Evolutionary conservation across 2,329 filamentous ascomycete species (phyloP), one percentile per base, ranked within the genome.

Genomic region (Immersiporthe knoxdaviesiana): DNA sequence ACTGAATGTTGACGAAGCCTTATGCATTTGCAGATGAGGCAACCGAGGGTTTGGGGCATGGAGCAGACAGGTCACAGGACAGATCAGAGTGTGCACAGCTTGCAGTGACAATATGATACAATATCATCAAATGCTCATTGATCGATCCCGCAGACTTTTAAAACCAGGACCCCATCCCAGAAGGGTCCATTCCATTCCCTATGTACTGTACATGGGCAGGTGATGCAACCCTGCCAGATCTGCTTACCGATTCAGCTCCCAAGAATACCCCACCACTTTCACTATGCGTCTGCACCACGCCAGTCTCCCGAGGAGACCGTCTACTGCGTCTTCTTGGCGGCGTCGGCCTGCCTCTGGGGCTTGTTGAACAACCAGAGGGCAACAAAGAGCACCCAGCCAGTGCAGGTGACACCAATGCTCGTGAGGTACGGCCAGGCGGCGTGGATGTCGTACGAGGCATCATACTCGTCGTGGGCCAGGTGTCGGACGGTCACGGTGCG

Each of bases 401-500:
- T 85, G 67, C 97, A 87, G 2, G 97, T 97, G 63, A 91, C 90
- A 78, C 88, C 92, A 71, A 98, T 92, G 70, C 96, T 95, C 0
- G 90, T 87, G 77, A 99, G 92, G 93, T 95, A 98, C 14, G 95
- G 93, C 92, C 93, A 98, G 3, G 94, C 95, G 56, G 91, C 94
- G 71, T 88, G 92, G 78, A 99, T 99, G 77, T 87, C 88, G 83
- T 90, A 98, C 80, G 92, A 97, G 75, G 96, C 88, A 41, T 94
- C 92, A 88, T 92, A 99, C 84, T 99, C 96, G 79, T 99, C 91
- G 84, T 99, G 96, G 10, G 96, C 96, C 82, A 97, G 96, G 84
- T 99, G 96, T 61, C 96, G 89, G 41, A 99, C 93, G 0, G 94
- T 97, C 66, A 98, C 94, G 30, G 95, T 96, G 75, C 90, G 88